These are phyloP conservation scores for Gonapodya prolifera DNA, from an alignment of 192 early-diverging fungal species.

Conservation along the genomic window DNA sequence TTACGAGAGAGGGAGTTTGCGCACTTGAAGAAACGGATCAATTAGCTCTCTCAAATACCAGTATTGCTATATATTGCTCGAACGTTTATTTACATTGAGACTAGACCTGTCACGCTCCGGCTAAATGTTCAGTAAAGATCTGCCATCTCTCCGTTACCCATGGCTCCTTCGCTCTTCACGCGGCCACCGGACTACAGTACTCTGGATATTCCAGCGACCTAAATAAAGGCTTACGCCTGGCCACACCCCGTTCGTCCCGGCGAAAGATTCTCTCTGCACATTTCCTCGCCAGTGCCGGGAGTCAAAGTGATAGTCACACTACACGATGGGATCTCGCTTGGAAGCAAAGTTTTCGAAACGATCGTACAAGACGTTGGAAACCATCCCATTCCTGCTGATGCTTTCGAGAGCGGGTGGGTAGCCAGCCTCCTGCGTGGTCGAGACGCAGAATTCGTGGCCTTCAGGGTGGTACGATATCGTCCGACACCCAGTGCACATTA, in stretches of 20 bases:
- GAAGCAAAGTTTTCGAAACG: background rate
- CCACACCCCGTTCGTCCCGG: background rate
- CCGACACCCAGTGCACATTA: background rate
- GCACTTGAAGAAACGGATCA: background rate
- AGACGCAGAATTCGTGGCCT: background rate
- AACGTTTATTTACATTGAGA: too few relatives aligned
- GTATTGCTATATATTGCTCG: too few relatives aligned
- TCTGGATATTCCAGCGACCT: background rate
- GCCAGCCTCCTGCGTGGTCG: background rate
- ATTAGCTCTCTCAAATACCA: too few relatives aligned
- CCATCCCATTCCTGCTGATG: background rate
- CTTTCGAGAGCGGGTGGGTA: background rate
- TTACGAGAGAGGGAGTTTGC: slow-evolving; percentile 27
- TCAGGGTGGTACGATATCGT: background rate
- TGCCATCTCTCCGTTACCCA: too few relatives aligned
- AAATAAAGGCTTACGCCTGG: background rate
- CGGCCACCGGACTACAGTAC: background rate
- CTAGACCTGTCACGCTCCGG: too few relatives aligned
- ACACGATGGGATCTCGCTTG: background rate
- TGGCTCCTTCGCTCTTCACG: too few relatives aligned
- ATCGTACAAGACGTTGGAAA: background rate
- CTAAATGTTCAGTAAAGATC: too few relatives aligned
- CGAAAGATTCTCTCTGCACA: background rate
- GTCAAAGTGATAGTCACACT: background rate
- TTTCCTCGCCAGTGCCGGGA: background rate